phyloP scores from a whole-genome alignment of 176 grass and related monocot genomes.

The Pontederia paniculata region DNA sequence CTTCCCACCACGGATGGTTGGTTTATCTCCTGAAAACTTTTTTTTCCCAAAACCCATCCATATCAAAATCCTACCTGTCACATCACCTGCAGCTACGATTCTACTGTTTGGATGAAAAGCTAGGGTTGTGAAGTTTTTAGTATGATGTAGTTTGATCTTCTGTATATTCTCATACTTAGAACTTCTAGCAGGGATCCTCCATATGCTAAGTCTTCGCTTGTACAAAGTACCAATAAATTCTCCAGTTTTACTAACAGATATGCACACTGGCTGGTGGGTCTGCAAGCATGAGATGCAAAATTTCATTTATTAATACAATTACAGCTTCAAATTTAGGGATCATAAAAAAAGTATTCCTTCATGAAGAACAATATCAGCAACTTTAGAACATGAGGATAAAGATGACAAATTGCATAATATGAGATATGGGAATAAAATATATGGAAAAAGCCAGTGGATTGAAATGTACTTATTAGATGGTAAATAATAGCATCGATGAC shows the following conservation, averaged over 20 bases:
- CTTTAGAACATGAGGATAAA: too few relatives aligned
- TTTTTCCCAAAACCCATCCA: slow-evolving; percentile 70
- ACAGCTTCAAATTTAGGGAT: too few relatives aligned
- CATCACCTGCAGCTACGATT: slow-evolving; percentile 73
- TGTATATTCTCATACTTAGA: slow-evolving; percentile 50
- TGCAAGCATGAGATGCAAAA: slow-evolving; percentile 23
- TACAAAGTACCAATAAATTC: slow-evolving; percentile 67
- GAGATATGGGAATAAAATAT: too few relatives aligned
- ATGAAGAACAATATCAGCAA: too few relatives aligned
- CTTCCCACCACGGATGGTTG: slow-evolving; percentile 15
- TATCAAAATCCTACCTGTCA: slow-evolving; percentile 61
- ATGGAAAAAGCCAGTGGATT: too few relatives aligned
- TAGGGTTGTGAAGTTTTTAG: slow-evolving; percentile 42
- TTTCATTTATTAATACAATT: background rate
- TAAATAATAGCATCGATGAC: too few relatives aligned
- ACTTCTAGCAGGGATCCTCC: slow-evolving; percentile 47
- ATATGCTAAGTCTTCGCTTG: slow-evolving; percentile 54
- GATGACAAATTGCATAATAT: too few relatives aligned
- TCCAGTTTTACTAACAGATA: slow-evolving; percentile 44
- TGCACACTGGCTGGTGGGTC: slow-evolving; percentile 49
- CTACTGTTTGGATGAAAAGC: slow-evolving; percentile 73
- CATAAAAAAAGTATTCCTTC: too few relatives aligned
- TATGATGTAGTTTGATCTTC: slow-evolving; percentile 78
- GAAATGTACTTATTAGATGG: too few relatives aligned
- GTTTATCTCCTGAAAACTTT: slow-evolving; percentile 31